Evolutionary conservation across 371 early-diverging fungal species (phyloP), one percentile per base, ranked within the genome.

Genomic region (Dichotomocladium elegans): DNA sequence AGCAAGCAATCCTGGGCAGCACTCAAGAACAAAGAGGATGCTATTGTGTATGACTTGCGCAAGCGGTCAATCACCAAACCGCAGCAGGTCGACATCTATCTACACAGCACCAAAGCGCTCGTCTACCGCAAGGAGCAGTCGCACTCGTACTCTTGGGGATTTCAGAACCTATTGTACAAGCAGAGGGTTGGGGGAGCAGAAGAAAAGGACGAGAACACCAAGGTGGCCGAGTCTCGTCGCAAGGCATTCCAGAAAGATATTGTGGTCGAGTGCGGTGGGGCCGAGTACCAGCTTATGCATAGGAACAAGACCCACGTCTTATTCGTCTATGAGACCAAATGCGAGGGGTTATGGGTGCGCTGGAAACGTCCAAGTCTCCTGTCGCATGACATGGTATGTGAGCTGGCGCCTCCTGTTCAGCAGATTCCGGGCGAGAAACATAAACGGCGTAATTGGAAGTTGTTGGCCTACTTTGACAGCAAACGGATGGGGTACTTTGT

Each of bases 111-210:
- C 14, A 77, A 72, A 42, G 49, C 47, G 2, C 43, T 61, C n/a
- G 60, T 53, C 6, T 77, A 64, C 25, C 60, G 66, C 26, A 77
- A 77, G 33, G 42, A 61, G 1, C 77, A 77, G 27, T 63, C 69
- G 14, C 77, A 77, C 37, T 77, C 74, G 3, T 77, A 77, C 44
- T 69, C 74, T 8, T 77, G 77, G 77, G 77, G 77, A 21, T 77
- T 77, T 45, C 77, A 77, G 47, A 77, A 77, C 41, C 42, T 62
- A 3, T 41, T 76, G 8, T 76, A 66, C 44, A 58, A 65, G 14
- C 43, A 60, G 22, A 53, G 35, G 15, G 53, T 41, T 3, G 41
- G 47, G 4, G 41, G 44, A 26, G 34, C 44, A 17, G 19, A 47
- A 22, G 12, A 22, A 15, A 19, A 15, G 26, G 41, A 60, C 7